A percentile compares a stretch with the other conserved stretches of the same genome.
Evolutionary conservation across 805 yeast genomes (phyloP).

Genomic region (Yarrowia keelungensis): DNA sequence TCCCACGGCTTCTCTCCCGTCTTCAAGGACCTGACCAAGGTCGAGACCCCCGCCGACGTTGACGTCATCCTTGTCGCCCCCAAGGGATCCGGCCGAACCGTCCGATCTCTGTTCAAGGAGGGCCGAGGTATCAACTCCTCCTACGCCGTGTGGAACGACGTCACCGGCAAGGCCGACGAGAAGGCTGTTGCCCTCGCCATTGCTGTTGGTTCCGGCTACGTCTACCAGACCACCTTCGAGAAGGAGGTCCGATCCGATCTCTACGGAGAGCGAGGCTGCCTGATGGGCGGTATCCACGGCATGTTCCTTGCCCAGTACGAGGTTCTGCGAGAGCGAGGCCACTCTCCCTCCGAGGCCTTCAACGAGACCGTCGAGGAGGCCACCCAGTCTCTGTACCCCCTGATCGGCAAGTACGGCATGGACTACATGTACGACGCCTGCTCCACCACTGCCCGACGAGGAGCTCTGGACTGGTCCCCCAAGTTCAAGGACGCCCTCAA

Average conservation of each 20-base stretch:
- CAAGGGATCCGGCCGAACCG: conserved; percentile 99
- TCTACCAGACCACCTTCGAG: conserved; percentile 99
- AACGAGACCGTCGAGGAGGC: conserved; percentile 99
- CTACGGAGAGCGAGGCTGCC: conserved; percentile 99
- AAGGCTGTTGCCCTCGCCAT: conserved; percentile 98
- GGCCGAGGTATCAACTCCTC: conserved; percentile 99
- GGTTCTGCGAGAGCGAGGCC: conserved; percentile 99
- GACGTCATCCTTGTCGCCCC: conserved; percentile 99
- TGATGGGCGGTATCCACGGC: conserved; percentile 99
- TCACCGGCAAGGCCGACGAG: conserved; percentile 98
- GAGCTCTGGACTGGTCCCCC: conserved; percentile 99
- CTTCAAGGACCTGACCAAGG: conserved; percentile 96
- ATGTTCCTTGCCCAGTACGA: conserved; percentile 99
- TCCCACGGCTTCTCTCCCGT: conserved; percentile 99
- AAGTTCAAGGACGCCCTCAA: conserved; percentile 97
- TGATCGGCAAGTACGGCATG: conserved; percentile 99
- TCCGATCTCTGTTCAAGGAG: conserved; percentile 98
- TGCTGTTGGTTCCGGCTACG: conserved; percentile 99
- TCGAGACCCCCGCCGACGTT: conserved; percentile 91
- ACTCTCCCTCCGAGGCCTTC: conserved; percentile 99
- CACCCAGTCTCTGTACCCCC: conserved; percentile 98
- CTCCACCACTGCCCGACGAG: conserved; percentile 99
- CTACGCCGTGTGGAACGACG: conserved; percentile 99
- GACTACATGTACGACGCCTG: conserved; percentile 99
- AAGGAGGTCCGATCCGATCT: conserved; percentile 98